A percentile compares a stretch with the other conserved stretches of the same genome.
Conservation (phyloP, 129 eudicot species). For the Pulicaria dysenterica region DNA sequence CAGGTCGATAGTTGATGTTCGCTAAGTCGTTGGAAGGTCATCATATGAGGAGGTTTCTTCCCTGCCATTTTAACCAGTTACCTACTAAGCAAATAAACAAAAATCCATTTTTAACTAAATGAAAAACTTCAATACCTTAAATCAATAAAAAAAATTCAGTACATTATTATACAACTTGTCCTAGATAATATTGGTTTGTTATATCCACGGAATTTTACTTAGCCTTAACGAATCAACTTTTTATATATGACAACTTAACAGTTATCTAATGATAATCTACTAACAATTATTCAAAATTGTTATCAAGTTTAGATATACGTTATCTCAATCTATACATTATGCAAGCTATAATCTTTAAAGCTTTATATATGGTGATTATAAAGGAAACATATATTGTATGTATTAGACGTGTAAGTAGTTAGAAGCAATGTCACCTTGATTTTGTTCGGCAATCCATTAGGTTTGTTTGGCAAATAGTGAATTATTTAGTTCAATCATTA, state of each 20-base stretch:
- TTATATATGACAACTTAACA: neutral
- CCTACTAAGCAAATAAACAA: too few species aligned
- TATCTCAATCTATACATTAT: neutral
- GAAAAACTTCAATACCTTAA: too few species aligned
- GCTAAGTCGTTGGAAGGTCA: too few species aligned
- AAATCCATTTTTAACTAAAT: too few species aligned
- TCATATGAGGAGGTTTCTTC: too few species aligned
- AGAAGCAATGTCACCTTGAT: conserved; percentile 14
- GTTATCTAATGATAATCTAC: neutral
- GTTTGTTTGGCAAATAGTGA: conserved; percentile 39
- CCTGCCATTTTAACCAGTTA: too few species aligned
- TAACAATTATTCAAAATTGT: neutral
- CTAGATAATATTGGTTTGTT: neutral
- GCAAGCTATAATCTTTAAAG: neutral
- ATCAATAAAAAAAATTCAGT: too few species aligned
- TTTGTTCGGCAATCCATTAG: conserved; percentile 32
- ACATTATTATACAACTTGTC: too few species aligned
- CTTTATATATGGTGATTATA: neutral
- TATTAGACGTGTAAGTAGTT: neutral
- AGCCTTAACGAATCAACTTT: neutral
- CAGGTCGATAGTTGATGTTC: too few species aligned
- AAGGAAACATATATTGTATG: neutral
- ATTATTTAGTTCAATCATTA: conserved; percentile 39
- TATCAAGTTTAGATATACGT: neutral
- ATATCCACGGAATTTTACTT: neutral